These are phyloP conservation scores for Colletotrichum shisoi DNA, from an alignment of 2,329 filamentous ascomycete genomes.

Conservation along the genomic window DNA sequence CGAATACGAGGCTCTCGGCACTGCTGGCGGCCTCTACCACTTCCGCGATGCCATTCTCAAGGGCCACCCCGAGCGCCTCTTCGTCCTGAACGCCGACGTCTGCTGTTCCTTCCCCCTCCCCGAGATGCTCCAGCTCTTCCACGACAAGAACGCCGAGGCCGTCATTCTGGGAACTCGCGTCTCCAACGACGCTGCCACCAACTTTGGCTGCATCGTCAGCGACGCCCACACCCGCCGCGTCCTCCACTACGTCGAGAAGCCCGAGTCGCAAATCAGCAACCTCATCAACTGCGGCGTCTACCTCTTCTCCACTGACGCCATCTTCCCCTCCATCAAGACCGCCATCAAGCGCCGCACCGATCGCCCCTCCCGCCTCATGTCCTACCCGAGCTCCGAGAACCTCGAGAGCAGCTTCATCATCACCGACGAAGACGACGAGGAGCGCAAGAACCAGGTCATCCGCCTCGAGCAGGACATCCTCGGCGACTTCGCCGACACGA, in stretches of 20 bases:
- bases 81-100: slow-evolving; percentile 97
- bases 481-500: slow-evolving; percentile 92
- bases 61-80: slow-evolving; percentile 91
- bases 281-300: slow-evolving; percentile 99
- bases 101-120: slow-evolving; percentile 97
- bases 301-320: slow-evolving; percentile 92
- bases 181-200: slow-evolving; percentile 86
- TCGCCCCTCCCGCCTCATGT: slow-evolving; percentile 80
- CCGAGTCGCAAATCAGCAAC: slow-evolving; percentile 96
- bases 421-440: slow-evolving; percentile 60
- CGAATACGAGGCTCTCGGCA: slow-evolving; percentile 96
- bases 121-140: slow-evolving; percentile 94
- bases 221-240: slow-evolving; percentile 94
- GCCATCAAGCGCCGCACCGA: slow-evolving; percentile 96
- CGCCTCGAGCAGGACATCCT: slow-evolving; percentile 97
- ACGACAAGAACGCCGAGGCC: slow-evolving; percentile 94
- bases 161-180: slow-evolving; percentile 94
- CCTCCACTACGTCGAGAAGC: slow-evolving; percentile 98
- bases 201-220: slow-evolving; percentile 98
- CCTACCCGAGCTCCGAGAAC: slow-evolving; percentile 96
- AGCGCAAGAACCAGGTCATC: slow-evolving; percentile 83
- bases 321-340: slow-evolving; percentile 93
- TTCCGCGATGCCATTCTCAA: slow-evolving; percentile 99
- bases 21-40: slow-evolving; percentile 95
- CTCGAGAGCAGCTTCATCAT: slow-evolving; percentile 71